Percentiles rank a stretch among this genome's conserved stretches.
Conservation (phyloP, 345 rosid species). For the Citrus hindsii region DNA sequence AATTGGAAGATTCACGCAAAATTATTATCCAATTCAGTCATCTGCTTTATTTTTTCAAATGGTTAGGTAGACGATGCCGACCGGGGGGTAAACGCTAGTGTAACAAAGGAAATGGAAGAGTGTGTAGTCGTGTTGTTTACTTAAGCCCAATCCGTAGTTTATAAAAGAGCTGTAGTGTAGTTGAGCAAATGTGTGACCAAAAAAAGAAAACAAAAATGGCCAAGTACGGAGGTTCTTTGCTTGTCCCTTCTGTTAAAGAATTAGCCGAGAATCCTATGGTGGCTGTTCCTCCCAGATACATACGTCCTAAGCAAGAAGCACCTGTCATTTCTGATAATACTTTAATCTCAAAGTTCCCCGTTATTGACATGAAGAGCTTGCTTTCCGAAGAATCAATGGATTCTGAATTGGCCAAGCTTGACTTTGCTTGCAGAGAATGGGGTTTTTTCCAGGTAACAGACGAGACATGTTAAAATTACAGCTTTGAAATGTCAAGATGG, state of each 20-base stretch:
- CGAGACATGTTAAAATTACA: too few species aligned
- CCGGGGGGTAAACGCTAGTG: too few species aligned
- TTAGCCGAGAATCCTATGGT: slow-evolving; percentile 17
- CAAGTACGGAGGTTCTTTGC: slow-evolving; percentile 24
- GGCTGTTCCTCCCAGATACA: slow-evolving; percentile 35
- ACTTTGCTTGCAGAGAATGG: slow-evolving; percentile 17
- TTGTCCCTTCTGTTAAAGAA: slow-evolving; percentile 42
- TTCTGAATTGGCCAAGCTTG: slow-evolving; percentile 34
- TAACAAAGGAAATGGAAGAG: too few species aligned
- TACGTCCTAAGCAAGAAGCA: slow-evolving; percentile 24
- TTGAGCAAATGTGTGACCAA: neutral
- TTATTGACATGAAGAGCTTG: slow-evolving; percentile 36
- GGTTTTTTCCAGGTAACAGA: slow-evolving; percentile 26
- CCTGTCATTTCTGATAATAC: neutral
- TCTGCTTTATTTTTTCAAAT: too few species aligned
- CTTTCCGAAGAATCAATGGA: slow-evolving; percentile 29
- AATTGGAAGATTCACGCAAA: too few species aligned
- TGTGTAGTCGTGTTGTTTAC: too few species aligned
- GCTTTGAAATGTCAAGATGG: too few species aligned
- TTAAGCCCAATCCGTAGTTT: too few species aligned
- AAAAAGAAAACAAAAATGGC: neutral
- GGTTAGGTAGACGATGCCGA: too few species aligned
- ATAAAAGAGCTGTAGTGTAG: neutral
- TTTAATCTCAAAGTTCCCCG: slow-evolving; percentile 24
- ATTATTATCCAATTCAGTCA: too few species aligned